These are phyloP conservation scores for Kluyveromyces sp. DNA, from an alignment of 1,139 yeast species.

Conservation along the genomic window DNA sequence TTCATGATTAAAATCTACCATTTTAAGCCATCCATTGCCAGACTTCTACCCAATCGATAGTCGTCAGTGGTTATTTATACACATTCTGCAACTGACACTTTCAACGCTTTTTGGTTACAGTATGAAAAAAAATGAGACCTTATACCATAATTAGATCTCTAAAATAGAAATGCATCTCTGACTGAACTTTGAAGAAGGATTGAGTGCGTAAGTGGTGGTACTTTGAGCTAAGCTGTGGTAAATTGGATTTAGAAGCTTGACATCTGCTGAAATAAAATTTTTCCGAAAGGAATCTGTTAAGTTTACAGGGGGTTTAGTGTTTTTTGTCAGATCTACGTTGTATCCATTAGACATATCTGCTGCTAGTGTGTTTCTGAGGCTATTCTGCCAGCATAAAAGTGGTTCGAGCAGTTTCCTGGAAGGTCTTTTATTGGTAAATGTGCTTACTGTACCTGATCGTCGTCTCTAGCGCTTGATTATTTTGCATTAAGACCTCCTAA, in stretches of 20 bases:
- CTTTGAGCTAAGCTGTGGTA: neutral
- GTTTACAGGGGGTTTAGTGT: too few relatives aligned
- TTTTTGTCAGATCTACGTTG: neutral
- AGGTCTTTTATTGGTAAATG: neutral
- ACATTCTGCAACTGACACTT: neutral
- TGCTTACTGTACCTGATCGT: neutral
- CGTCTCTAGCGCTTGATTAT: neutral
- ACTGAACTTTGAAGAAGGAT: neutral
- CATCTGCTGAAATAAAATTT: neutral
- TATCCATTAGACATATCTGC: neutral
- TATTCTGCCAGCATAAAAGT: neutral
- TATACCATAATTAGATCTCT: neutral
- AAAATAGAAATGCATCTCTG: neutral
- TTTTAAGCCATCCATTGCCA: too few relatives aligned
- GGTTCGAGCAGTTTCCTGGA: neutral
- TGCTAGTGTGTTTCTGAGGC: neutral
- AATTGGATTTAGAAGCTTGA: neutral
- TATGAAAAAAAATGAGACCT: neutral
- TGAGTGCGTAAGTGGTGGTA: neutral
- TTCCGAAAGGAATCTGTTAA: too few relatives aligned
- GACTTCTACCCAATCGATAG: too few relatives aligned
- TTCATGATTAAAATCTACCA: too few relatives aligned
- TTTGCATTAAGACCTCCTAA: neutral
- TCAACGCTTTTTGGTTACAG: neutral
- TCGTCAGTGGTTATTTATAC: neutral